Base-by-base conservation (phyloP, 495 filamentous ascomycete species). In the Symbiotaphrina buchneri region DNA sequence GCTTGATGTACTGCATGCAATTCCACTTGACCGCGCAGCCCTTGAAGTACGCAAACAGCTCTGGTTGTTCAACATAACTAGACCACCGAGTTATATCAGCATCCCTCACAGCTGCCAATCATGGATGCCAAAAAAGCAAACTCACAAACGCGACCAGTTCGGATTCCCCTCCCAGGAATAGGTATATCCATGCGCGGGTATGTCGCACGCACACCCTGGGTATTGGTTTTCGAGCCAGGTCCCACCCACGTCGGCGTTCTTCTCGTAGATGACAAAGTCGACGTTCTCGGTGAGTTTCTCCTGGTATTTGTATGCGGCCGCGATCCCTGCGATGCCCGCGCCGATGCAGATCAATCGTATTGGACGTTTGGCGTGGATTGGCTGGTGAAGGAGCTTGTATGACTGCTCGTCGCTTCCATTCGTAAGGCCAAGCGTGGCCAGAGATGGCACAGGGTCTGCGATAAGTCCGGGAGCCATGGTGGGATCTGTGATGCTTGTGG, bases 171-270 rank as follows among this genome's bases (percentile, higher is more conserved):
- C 54, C 39, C 76, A 78, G 13, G 58, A 61, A 2, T 63, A 63
- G 41, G 74, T 69, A 42, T 80, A 80, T 10, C 64, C 64, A 52
- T 80, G 71, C 1, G 74, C 57, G 5, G 71, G 71, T 10, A 76
- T 66, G 46, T 79, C 74, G n/a, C n/a, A n/a, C n/a, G n/a, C n/a
- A 8, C 19, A 33, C 31, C 67, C 67, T 2, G 67, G 67, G 36
- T 70, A 70, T 6, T 48, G 55, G 35, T 72, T 68, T 30, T 65
- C 63, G 15, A 53, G 58, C 61, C 63, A 68, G 10, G 59, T 64
- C 4, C 63, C 63, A 30, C 61, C 58, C 34, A 65, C 54, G 32
- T 65, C 62, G 4, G 44, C 36, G 37, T 69, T 68, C 42, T 65
- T 67, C 26, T 69, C 64, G 21, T 56, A 62, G 10, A 69, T 61